These are phyloP conservation scores for Drechslera avenae DNA, from an alignment of 2,329 filamentous ascomycete species.

Conservation along the genomic window DNA sequence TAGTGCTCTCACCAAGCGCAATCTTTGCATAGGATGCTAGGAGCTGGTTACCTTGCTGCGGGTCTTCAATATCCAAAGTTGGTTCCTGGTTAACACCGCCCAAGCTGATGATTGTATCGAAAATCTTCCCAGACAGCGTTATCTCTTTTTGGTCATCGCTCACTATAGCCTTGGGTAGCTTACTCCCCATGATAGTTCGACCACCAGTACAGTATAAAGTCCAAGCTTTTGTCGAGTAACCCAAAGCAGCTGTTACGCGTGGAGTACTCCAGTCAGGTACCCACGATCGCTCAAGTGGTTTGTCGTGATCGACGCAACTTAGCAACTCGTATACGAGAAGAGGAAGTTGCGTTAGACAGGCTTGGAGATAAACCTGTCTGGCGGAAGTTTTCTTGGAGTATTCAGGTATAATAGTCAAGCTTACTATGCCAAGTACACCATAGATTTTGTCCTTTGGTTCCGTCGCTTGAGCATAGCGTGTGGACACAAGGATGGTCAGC, in stretches of 20 bases:
- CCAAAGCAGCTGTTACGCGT: conserved; percentile 28
- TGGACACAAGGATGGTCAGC: conserved; percentile 20
- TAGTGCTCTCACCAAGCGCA: neutral
- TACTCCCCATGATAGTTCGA: neutral
- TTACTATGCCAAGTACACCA: conserved; percentile 27
- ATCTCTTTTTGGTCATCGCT: conserved; percentile 13
- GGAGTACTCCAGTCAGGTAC: conserved; percentile 30
- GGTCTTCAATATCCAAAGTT: conserved; percentile 19
- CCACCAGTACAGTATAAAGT: conserved; percentile 25
- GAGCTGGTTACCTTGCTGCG: conserved; percentile 7
- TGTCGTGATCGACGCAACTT: conserved; percentile 32
- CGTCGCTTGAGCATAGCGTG: conserved; percentile 30
- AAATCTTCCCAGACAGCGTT: conserved; percentile 21
- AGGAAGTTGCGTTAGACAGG: conserved; percentile 18
- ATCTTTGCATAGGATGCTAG: conserved; percentile 17
- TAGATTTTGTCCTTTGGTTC: conserved; percentile 35
- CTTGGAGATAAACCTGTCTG: conserved; percentile 28
- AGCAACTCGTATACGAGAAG: conserved; percentile 15
- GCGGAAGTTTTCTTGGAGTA: conserved; percentile 18
- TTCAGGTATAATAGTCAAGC: conserved; percentile 15
- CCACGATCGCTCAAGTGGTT: conserved; percentile 28
- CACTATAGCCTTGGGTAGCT: neutral
- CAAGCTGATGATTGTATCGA: conserved; percentile 20
- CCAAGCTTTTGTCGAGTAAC: conserved; percentile 27
- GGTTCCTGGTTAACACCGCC: conserved; percentile 14